Evolutionary conservation across 257 asterid species (phyloP), one percentile per base, ranked within the genome.

Genomic region (Plantago major): DNA sequence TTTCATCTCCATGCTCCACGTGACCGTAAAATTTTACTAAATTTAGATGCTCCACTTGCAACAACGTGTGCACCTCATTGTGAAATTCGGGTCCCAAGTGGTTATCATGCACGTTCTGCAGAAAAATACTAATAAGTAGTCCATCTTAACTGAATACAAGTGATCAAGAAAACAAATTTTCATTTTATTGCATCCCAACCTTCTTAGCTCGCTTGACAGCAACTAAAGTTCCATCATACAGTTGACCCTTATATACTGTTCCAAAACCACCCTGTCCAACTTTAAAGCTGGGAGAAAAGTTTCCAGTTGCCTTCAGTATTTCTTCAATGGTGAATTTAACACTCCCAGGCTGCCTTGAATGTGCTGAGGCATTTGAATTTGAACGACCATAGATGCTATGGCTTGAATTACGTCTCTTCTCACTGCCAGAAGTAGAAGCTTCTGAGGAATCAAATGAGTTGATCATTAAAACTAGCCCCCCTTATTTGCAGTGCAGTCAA

Each of bases 231-330:
- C 99, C 99, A 79, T 87, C 94, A 11, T 62, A 66, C 30, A 93
- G 84, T 53, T 37, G 73, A 46, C 90, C 99, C 71, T 82, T 89
- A 68, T 93, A 93, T 44, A 93, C 99, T 5, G 95, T 89, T 73
- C 97, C 99, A 61, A 89, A 93, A 49, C 99, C 99, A 46, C 99
- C 99, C 77, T 93, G 99, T 63, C 97, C 99, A 52, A 93, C 70
- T 73, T 83, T 93, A 49, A 80, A 74, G 75, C 77, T 72, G n/a
- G 95, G 96, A 22, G 96, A 89, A 71, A 93, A 93, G 66, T 80
- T 83, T 62, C 53, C 81, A 17, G 99, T 89, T 59, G 95, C 97
- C 71, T 79, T 87, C 19, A 51, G 71, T 73, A 93, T 93, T 65
- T 85, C 94, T 37, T 74, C 84, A 58, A 89, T 65, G 72, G 90